Base-by-base conservation (phyloP, 345 rosid species). In the Dipteronia dyeriana region DNA sequence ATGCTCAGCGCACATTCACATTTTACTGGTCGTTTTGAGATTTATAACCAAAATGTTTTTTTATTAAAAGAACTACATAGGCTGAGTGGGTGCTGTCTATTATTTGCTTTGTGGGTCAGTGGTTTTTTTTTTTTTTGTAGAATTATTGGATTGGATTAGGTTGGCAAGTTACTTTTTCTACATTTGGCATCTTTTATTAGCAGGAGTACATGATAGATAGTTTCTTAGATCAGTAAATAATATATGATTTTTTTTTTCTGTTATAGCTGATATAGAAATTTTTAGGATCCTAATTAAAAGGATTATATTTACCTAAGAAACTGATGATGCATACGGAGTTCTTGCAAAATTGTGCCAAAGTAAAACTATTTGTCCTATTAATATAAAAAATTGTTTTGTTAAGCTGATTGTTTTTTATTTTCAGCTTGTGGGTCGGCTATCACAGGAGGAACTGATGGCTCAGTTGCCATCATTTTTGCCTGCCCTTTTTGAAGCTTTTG, bases 401-500 rank as follows among this genome's bases (percentile, higher is more conserved):
- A 5, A 77, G 49, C 78, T 79, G 20, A 71, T 68, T 78, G 38
- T 23, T 67, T 61, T 66, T 77, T 25, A 7, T 76, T 54, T 81
- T 74, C 92, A 96, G 99, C 94, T 96, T 79, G 97, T 96, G 76
- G 91, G 98, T 57, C 87, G 98, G 75, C 94, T 96, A 59, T 89
- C 99, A 17, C 95, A 91, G 73, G 97, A 96, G 88, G 97, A 92
- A 57, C 70, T 96, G 74, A 94, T 83, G 91, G 83, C 81, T 22
- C 97, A 96, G 78, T 83, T 96, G 75, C 89, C 97, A 3, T 94
- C 95, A 41, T 96, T 96, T 83, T 85, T 96, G 77, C 99, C 98
- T 59, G 95, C 97, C 57, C 89, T 94, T 66, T 96, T 96, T 74
- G 99, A 96, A 88, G 99, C 99, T 73, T 96, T 96, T 78, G 97